A percentile compares a stretch with the other conserved stretches of the same genome.
These are phyloP conservation scores for Diplotaxis tenuifolia DNA, from an alignment of 345 rosid species.

Conservation along the genomic window DNA sequence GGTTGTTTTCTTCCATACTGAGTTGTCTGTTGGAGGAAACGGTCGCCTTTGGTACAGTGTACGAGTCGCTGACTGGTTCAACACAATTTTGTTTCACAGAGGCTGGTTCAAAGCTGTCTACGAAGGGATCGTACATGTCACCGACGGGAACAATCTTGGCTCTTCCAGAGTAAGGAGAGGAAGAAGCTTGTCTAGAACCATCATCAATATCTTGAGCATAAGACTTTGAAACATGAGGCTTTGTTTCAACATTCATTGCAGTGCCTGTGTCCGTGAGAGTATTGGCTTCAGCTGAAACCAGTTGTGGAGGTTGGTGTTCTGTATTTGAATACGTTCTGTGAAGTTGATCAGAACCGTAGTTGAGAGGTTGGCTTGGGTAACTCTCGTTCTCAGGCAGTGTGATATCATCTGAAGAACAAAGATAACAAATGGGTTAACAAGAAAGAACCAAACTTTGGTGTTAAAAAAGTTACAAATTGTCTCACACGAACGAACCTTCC, in stretches of 20 bases:
- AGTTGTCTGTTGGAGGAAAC: conserved; percentile 50
- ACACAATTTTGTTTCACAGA: conserved; percentile 42
- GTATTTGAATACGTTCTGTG: conserved; percentile 22
- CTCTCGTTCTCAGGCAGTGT: conserved; percentile 50
- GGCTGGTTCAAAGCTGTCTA: conserved; percentile 76
- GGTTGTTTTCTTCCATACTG: conserved; percentile 58
- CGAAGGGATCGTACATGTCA: conserved; percentile 82
- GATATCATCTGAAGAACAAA: conserved; percentile 61
- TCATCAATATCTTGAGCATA: conserved; percentile 15
- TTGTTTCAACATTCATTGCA: background rate
- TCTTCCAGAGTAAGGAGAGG: conserved; percentile 45
- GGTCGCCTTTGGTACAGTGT: conserved; percentile 26
- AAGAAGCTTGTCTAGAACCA: conserved; percentile 46
- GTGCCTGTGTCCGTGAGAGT: background rate
- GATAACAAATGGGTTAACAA: background rate
- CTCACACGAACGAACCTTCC: conserved; percentile 70
- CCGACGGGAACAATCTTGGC: conserved; percentile 26
- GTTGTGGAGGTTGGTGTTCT: conserved; percentile 24
- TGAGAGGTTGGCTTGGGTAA: conserved; percentile 28
- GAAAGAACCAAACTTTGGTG: background rate
- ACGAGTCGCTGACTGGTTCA: conserved; percentile 45
- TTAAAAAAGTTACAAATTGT: background rate
- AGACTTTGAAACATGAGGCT: background rate
- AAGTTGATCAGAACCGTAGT: conserved; percentile 26
- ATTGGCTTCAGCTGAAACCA: background rate